Base-by-base conservation (phyloP, 2,329 filamentous ascomycete genomes). In the Metarhizium anisopliae region DNA sequence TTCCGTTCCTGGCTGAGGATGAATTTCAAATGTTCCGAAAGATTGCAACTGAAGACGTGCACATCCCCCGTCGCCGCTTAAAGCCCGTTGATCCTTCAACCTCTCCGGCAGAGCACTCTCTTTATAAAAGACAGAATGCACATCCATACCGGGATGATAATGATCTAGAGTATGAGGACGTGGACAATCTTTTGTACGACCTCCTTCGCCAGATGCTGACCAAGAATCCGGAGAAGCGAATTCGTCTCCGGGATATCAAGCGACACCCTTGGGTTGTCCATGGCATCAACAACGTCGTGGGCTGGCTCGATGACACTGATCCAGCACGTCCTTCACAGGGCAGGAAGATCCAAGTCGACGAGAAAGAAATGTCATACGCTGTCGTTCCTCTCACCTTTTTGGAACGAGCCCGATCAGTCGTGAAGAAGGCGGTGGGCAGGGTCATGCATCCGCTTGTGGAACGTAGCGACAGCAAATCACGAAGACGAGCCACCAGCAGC, bases 291-390 rank as follows among this genome's bases (percentile, higher is more conserved):
- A 86, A 96, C 62, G 82, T 86, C 42, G 75, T 83, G 36, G 78
- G 80, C 10, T 99, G 94, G 94, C 82, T 96, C n/a, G 90, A 96
- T 63, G 90, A 95, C 60, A 96, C 92, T 1, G 93, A 97, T 65
- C 91, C 92, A 2, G 85, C 84, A 42, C 82, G 86, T 40, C 86
- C 86, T 58, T 86, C 85, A 36, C 83, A 89, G 56, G 91, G 90
- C 61, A 85, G 87, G 67, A 90, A 85, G 70, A 97, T 99, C 64
- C 87, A 96, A 68, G 90, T 97, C 51, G 92, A 95, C 57, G 90
- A 90, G 61, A 85, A 85, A 66, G 94, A 99, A 71, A 84, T 99
- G 64, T 92, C 90, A 50, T 83, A 85, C 55, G 94, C 94, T 56
- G 94, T 99, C 55, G 87, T 95, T 16, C 92, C 92, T 40, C 83